Percentiles rank a stretch among this genome's conserved stretches.
These are phyloP conservation scores for Acer yangbiense DNA, from an alignment of 345 rosid species.

Conservation along the genomic window DNA sequence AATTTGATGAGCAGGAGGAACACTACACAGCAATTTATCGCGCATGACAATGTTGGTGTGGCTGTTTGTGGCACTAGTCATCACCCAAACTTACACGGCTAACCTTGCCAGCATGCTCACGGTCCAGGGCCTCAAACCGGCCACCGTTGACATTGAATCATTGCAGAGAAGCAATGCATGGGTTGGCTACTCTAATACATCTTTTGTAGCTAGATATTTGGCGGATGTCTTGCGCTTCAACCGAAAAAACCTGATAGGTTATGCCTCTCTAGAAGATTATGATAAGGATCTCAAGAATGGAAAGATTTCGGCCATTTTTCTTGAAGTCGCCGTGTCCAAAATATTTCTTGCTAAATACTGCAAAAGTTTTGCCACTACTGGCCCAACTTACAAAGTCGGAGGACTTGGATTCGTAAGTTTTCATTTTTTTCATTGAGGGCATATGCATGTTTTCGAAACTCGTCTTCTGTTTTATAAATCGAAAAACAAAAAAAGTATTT, in stretches of 20 bases:
- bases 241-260: neutral
- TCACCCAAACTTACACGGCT: constrained; percentile 30
- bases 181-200: constrained; percentile 16
- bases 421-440: no score
- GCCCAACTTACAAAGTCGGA: constrained; percentile 22
- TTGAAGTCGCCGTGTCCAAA: constrained; percentile 30
- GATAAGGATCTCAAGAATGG: constrained; percentile 8
- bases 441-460: no score
- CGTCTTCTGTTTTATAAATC: no score
- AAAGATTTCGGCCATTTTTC: constrained; percentile 28
- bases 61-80: constrained; percentile 28
- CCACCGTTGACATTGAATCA: constrained; percentile 1
- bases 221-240: constrained; percentile 14
- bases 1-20: constrained; percentile 12
- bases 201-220: constrained; percentile 15
- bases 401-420: constrained; percentile 7
- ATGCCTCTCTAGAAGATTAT: constrained; percentile 4
- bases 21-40: constrained; percentile 31
- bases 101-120: constrained; percentile 30
- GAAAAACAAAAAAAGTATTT: no score
- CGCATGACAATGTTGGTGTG: constrained; percentile 28
- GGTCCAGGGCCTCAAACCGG: constrained; percentile 14
- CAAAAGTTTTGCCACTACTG: constrained; percentile 16
- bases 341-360: constrained; percentile 25
- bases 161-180: constrained; percentile 14